These are phyloP conservation scores for Lichina pygmaea DNA, from an alignment of 495 filamentous ascomycete species.

Conservation along the genomic window DNA sequence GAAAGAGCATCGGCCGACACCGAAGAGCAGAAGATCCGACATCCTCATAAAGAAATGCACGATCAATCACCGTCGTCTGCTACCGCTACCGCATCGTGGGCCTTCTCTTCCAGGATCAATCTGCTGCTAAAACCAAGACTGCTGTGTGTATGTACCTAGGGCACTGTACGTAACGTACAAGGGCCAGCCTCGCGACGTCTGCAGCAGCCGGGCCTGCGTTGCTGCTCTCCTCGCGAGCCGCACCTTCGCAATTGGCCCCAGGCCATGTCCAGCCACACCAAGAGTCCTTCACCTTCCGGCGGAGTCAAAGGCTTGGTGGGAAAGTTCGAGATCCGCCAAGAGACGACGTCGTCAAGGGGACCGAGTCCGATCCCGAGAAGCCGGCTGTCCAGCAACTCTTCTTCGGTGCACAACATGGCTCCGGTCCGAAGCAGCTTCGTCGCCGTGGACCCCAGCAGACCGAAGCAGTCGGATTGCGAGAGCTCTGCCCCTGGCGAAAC, in stretches of 20 bases:
- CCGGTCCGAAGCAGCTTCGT: constrained; percentile 70
- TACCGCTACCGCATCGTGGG: too few species aligned
- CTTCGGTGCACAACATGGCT: constrained; percentile 27
- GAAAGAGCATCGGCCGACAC: too few species aligned
- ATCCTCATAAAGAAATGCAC: too few species aligned
- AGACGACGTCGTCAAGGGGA: not conserved
- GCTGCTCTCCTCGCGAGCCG: too few species aligned
- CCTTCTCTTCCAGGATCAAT: too few species aligned
- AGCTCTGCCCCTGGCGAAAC: not conserved
- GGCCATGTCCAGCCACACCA: not conserved
- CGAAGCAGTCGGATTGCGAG: constrained; percentile 12
- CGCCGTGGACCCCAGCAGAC: constrained; percentile 39
- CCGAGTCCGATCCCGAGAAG: not conserved
- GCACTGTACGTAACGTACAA: too few species aligned
- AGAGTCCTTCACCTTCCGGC: not conserved
- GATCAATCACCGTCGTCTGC: too few species aligned
- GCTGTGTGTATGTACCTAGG: too few species aligned
- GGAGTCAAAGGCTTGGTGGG: not conserved
- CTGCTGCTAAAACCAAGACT: too few species aligned
- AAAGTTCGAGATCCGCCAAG: not conserved
- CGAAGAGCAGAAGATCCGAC: too few species aligned
- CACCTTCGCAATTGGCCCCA: not conserved
- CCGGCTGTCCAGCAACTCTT: not conserved
- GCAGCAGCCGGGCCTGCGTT: too few species aligned
- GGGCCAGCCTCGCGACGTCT: too few species aligned